Percentiles rank a stretch among this genome's conserved stretches.
Conservation (phyloP, 257 asterid species). For the Gentiana dahurica region DNA sequence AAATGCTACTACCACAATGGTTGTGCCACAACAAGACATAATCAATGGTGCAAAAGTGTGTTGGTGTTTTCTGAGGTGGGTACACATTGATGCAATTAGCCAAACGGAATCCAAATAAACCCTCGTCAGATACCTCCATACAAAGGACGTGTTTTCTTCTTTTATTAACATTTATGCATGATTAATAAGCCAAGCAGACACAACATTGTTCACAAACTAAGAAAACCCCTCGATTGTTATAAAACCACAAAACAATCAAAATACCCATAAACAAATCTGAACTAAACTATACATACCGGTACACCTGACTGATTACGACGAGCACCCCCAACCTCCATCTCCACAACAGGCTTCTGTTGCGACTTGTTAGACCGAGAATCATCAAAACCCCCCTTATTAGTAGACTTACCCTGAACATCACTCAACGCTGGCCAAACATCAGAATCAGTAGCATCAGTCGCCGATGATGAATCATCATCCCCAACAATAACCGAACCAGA, state of each 20-base stretch:
- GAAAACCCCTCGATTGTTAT: neutral
- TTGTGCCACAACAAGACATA: no score
- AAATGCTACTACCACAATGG: no score
- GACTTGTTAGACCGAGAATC: constrained; percentile 24
- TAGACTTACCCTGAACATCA: constrained; percentile 40
- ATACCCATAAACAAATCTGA: constrained; percentile 1
- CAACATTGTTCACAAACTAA: neutral
- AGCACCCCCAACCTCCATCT: constrained; percentile 16
- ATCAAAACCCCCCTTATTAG: constrained; percentile 18
- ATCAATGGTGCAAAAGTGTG: no score
- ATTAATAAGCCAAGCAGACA: neutral
- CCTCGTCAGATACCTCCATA: no score
- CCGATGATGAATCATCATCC: constrained; percentile 28
- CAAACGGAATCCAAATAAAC: no score
- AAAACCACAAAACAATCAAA: neutral
- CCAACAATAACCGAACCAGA: constrained; percentile 18
- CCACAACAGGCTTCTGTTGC: constrained; percentile 16
- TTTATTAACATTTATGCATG: no score
- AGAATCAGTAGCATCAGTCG: constrained; percentile 29
- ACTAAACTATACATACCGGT: constrained; percentile 21
- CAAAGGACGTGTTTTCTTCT: no score
- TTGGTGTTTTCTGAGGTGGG: no score
- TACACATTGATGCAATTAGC: no score
- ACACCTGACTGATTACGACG: constrained; percentile 17
- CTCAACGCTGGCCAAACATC: constrained; percentile 82